These are phyloP conservation scores for Favolaschia claudopus DNA, from an alignment of 768 basidiomycete genomes.

Conservation along the genomic window DNA sequence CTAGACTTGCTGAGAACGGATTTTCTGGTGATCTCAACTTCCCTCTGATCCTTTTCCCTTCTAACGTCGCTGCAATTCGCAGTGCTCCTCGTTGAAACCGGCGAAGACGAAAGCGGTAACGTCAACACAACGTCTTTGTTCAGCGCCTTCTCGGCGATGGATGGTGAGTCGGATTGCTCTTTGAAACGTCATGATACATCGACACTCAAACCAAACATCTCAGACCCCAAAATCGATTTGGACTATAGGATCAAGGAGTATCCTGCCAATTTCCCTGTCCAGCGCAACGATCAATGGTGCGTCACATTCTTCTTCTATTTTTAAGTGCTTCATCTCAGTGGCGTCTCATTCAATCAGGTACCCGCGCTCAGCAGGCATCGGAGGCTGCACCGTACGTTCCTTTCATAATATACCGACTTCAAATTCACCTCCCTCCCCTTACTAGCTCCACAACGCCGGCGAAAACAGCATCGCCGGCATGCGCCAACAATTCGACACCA, in stretches of 20 bases:
- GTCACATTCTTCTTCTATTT: neutral
- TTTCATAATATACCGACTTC: no score
- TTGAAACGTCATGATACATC: no score
- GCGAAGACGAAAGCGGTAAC: slow-evolving; percentile 31
- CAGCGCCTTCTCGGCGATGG: slow-evolving; percentile 28
- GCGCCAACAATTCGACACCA: slow-evolving; percentile 31
- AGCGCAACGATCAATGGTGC: slow-evolving; percentile 30
- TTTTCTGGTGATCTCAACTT: slow-evolving; percentile 25
- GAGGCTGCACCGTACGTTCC: slow-evolving; percentile 38
- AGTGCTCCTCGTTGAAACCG: slow-evolving; percentile 38
- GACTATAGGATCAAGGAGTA: slow-evolving; percentile 38
- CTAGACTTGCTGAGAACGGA: slow-evolving; percentile 31
- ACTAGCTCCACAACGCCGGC: slow-evolving; percentile 39
- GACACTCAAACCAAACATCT: neutral
- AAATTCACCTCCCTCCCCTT: neutral
- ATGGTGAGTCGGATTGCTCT: no score
- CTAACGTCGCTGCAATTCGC: neutral
- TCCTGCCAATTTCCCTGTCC: slow-evolving; percentile 31
- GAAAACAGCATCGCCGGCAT: slow-evolving; percentile 36
- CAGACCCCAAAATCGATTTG: slow-evolving; percentile 35
- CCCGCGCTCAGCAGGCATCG: slow-evolving; percentile 35
- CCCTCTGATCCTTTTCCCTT: neutral
- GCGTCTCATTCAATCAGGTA: slow-evolving; percentile 33
- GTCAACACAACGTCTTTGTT: slow-evolving; percentile 36
- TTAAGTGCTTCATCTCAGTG: neutral